Conservation (phyloP, 176 grass and related monocot species). For the Bothriochloa decipiens region DNA sequence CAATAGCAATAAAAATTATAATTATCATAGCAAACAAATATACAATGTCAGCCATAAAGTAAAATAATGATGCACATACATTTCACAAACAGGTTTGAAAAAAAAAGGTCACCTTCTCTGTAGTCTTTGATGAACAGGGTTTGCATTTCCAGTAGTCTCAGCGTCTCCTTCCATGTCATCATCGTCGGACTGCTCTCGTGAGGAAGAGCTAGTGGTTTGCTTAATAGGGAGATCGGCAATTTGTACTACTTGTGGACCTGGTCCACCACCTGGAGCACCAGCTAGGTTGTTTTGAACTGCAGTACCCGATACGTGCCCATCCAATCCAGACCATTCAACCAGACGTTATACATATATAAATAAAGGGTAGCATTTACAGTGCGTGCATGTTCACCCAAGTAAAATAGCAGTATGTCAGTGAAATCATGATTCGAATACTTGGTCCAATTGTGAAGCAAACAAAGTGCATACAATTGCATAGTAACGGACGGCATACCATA, state of each 20-base stretch:
- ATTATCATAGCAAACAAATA: not conserved
- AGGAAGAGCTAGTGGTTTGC: conserved; percentile 75
- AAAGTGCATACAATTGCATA: not conserved
- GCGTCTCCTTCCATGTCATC: conserved; percentile 88
- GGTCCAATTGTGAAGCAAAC: conserved; percentile 15
- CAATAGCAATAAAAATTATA: conserved; percentile 7
- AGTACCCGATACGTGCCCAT: conserved; percentile 45
- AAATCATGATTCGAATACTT: not conserved
- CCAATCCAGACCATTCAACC: conserved; percentile 6
- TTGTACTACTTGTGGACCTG: conserved; percentile 50
- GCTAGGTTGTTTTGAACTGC: conserved; percentile 61
- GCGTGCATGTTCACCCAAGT: conserved; percentile 17
- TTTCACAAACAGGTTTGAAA: conserved; percentile 1
- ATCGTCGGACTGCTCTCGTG: conserved; percentile 75
- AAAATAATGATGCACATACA: not conserved
- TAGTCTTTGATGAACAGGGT: conserved; percentile 62
- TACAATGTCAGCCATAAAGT: not conserved
- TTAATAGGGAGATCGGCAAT: conserved; percentile 65
- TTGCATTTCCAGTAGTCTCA: conserved; percentile 69
- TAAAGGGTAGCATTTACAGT: not conserved
- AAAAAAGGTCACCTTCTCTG: conserved; percentile 65
- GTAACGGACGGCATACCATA: not conserved
- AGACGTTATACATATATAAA: conserved; percentile 26
- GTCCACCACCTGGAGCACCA: conserved; percentile 37
- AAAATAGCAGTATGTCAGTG: conserved; percentile 4